Evolutionary conservation across 805 yeast species (phyloP).

Genomic region (Peterozyma xylosa): DNA sequence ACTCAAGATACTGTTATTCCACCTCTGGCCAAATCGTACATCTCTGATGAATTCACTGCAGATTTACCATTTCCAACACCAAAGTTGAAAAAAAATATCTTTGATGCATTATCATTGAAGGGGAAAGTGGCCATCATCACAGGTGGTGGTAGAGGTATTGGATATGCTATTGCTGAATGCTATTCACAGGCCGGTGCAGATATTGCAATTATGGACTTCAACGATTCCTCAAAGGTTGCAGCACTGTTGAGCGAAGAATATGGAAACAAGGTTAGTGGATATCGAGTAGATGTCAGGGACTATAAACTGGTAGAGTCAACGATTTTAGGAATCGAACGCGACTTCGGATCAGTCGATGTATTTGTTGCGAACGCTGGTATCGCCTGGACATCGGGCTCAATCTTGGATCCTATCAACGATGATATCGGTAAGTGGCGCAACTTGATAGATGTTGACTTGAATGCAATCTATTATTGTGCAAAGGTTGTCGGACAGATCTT

Average conservation of each 20-base stretch:
- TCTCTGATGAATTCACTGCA: constrained; percentile 14
- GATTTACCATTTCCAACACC: constrained; percentile 48
- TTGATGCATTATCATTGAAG: constrained; percentile 68
- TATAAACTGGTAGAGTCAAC: constrained; percentile 21
- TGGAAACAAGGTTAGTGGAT: constrained; percentile 14
- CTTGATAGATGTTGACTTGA: constrained; percentile 41
- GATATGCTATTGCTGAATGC: constrained; percentile 74
- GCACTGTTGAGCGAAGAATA: constrained; percentile 30
- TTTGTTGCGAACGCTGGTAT: constrained; percentile 38
- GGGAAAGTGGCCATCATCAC: constrained; percentile 81
- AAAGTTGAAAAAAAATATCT: constrained; percentile 37
- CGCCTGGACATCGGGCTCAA: constrained; percentile 16
- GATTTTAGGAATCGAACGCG: constrained; percentile 22
- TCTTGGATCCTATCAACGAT: constrained; percentile 15
- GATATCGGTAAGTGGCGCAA: constrained; percentile 36
- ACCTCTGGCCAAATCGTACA: constrained; percentile 5
- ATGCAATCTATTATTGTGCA: constrained; percentile 44
- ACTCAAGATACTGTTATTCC: too few relatives aligned
- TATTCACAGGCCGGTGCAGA: constrained; percentile 86
- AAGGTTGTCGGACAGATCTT: constrained; percentile 40
- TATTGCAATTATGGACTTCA: constrained; percentile 42
- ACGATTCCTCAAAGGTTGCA: constrained; percentile 25
- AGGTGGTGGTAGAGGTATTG: constrained; percentile 84
- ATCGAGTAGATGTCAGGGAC: constrained; percentile 21
- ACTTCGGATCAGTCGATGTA: constrained; percentile 32